Percentiles rank a stretch among this genome's conserved stretches.
Evolutionary conservation across 2,329 filamentous ascomycete species (phyloP).

Genomic region (Neonectria ditissima): DNA sequence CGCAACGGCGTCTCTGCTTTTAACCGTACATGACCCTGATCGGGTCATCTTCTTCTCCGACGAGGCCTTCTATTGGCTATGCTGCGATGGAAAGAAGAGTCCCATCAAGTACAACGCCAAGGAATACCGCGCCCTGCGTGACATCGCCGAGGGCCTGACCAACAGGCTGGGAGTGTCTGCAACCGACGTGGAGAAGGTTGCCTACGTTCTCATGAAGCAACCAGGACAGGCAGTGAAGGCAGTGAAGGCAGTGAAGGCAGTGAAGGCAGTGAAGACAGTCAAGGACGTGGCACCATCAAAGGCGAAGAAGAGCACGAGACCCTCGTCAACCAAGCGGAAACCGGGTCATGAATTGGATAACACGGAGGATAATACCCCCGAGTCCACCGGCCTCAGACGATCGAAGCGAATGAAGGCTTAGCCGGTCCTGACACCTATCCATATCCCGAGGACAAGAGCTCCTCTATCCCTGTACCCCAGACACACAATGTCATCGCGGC

Average conservation of each 20-base stretch:
- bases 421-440: constrained; percentile 2
- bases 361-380: constrained; percentile 30
- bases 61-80: constrained; percentile 80
- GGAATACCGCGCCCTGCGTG: constrained; percentile 73
- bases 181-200: constrained; percentile 76
- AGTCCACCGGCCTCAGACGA: constrained; percentile 35
- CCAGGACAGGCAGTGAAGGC: constrained; percentile 21
- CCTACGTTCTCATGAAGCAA: constrained; percentile 73
- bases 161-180: constrained; percentile 66
- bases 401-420: constrained; percentile 42
- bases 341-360: constrained; percentile 17
- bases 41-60: constrained; percentile 82
- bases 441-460: not conserved
- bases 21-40: constrained; percentile 72
- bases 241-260: constrained; percentile 12
- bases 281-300: constrained; percentile 20
- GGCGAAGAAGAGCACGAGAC: constrained; percentile 18
- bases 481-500: not conserved
- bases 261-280: not conserved
- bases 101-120: constrained; percentile 76
- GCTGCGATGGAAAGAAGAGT: constrained; percentile 61
- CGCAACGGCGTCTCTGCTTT: constrained; percentile 80
- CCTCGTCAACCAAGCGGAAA: constrained; percentile 41
- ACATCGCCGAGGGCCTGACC: constrained; percentile 56
- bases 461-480: constrained; percentile 1